A percentile compares a stretch with the other conserved stretches of the same genome.
Conservation (phyloP, 1,284 basidiomycete genomes). For the Anthracocystis walkeri region DNA sequence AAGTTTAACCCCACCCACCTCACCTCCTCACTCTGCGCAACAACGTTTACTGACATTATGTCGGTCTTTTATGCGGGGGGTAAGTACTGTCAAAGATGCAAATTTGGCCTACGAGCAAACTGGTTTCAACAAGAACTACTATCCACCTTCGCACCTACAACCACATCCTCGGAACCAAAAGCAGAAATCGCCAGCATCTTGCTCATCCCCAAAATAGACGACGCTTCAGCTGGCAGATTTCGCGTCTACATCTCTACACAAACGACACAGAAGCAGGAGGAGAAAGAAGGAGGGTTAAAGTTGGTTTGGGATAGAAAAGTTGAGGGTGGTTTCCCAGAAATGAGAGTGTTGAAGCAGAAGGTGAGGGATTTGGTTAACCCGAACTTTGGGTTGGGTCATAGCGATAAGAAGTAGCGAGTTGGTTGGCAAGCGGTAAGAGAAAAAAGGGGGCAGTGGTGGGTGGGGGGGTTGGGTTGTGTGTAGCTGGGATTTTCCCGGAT, state of each 20-base stretch:
- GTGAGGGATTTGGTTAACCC: constrained; percentile 34
- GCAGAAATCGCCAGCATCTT: constrained; percentile 12
- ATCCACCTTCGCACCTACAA: constrained; percentile 26
- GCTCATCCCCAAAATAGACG: constrained; percentile 26
- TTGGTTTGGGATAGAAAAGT: constrained; percentile 39
- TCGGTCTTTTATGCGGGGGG: too few relatives aligned
- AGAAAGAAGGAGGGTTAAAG: background rate
- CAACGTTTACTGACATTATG: background rate
- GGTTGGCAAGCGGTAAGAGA: background rate
- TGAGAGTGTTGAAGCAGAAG: constrained; percentile 35
- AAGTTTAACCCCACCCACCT: constrained; percentile 6
- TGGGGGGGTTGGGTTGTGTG: too few relatives aligned
- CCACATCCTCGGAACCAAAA: background rate
- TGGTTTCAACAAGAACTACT: constrained; percentile 48
- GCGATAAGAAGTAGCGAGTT: constrained; percentile 13
- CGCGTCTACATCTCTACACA: constrained; percentile 21
- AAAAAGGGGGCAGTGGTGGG: too few relatives aligned
- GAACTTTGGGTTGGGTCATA: constrained; percentile 19
- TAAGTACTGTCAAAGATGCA: constrained; percentile 45
- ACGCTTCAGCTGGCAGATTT: constrained; percentile 13
- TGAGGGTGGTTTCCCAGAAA: constrained; percentile 32
- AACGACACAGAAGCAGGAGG: background rate
- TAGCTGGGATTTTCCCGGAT: too few relatives aligned
- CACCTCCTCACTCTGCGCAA: background rate
- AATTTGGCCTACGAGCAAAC: constrained; percentile 39